Evolutionary conservation across 2,329 filamentous ascomycete species (phyloP).

Genomic region (Fusarium odoratissimum): DNA sequence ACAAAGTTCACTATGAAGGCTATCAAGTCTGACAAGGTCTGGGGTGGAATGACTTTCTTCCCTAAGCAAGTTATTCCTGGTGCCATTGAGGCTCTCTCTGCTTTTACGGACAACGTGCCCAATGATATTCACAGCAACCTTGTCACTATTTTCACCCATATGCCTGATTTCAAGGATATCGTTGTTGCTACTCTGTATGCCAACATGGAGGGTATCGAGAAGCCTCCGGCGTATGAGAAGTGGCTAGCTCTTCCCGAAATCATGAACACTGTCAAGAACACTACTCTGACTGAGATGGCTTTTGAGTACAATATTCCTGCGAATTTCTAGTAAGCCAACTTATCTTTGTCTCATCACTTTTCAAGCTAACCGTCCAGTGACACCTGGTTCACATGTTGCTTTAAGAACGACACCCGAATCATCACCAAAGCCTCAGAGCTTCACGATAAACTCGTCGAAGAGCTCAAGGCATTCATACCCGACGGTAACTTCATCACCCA

Average conservation of each 20-base stretch:
- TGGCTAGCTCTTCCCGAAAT: slow-evolving; percentile 35
- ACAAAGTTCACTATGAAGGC: slow-evolving; percentile 46
- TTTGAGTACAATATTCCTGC: slow-evolving; percentile 34
- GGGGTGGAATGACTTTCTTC: slow-evolving; percentile 34
- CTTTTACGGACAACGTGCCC: slow-evolving; percentile 22
- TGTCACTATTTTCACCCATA: slow-evolving; percentile 10
- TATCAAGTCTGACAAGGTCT: slow-evolving; percentile 32
- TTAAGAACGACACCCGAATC: slow-evolving; percentile 29
- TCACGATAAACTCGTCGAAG: slow-evolving; percentile 20
- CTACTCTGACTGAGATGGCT: slow-evolving; percentile 27
- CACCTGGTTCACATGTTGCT: slow-evolving; percentile 28
- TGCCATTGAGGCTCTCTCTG: slow-evolving; percentile 7
- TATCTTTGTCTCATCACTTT: fast-evolving
- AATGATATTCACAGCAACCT: slow-evolving; percentile 28
- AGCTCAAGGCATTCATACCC: slow-evolving; percentile 22
- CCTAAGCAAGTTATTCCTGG: slow-evolving; percentile 23
- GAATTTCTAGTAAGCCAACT: slow-evolving; percentile 19
- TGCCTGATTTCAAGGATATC: slow-evolving; percentile 30
- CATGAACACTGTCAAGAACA: slow-evolving; percentile 25
- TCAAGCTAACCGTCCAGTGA: slow-evolving; percentile 1
- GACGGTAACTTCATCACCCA: slow-evolving; percentile 30
- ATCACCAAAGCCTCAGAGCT: slow-evolving; percentile 24
- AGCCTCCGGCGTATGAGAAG: slow-evolving; percentile 27
- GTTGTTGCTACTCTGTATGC: slow-evolving; percentile 20
- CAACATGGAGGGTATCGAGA: slow-evolving; percentile 24